Evolutionary conservation across 306 rosid species (phyloP).

Genomic region (Fragaria ananassa): DNA sequence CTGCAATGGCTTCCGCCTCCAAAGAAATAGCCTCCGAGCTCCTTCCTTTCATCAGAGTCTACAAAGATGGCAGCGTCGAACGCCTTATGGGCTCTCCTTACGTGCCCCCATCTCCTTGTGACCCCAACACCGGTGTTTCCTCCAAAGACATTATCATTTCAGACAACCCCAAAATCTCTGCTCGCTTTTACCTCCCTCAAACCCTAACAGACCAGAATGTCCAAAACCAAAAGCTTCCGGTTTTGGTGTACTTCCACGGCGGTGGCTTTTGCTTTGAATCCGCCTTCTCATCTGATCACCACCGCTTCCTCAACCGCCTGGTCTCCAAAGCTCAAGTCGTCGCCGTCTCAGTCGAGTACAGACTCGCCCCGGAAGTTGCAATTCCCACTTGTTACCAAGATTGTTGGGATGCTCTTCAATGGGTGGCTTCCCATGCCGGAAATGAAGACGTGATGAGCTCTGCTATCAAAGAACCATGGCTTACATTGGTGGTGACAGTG

Average conservation of each 20-base stretch:
- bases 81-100: conserved; percentile 24
- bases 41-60: conserved; percentile 31
- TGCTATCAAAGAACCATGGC: conserved; percentile 34
- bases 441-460: background rate
- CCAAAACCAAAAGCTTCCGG: conserved; percentile 27
- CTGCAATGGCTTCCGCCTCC: no score
- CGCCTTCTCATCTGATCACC: conserved; percentile 42
- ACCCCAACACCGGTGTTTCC: conserved; percentile 40
- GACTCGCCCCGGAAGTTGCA: conserved; percentile 40
- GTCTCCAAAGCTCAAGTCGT: conserved; percentile 36
- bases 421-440: conserved; percentile 31
- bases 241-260: conserved; percentile 50
- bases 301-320: conserved; percentile 39
- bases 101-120: conserved; percentile 35
- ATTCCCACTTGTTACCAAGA: conserved; percentile 49
- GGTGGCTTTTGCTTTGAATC: conserved; percentile 39
- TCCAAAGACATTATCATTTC: conserved; percentile 50
- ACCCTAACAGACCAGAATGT: no score
- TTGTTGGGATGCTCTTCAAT: conserved; percentile 43
- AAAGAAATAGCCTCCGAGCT: no score
- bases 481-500: conserved; percentile 43
- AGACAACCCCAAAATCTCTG: conserved; percentile 34
- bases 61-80: conserved; percentile 49
- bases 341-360: conserved; percentile 50
- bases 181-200: conserved; percentile 47